A percentile compares a stretch with the other conserved stretches of the same genome.
Evolutionary conservation across 2,329 filamentous ascomycete genomes (phyloP).

Genomic region (Albophoma yamanashiensis): DNA sequence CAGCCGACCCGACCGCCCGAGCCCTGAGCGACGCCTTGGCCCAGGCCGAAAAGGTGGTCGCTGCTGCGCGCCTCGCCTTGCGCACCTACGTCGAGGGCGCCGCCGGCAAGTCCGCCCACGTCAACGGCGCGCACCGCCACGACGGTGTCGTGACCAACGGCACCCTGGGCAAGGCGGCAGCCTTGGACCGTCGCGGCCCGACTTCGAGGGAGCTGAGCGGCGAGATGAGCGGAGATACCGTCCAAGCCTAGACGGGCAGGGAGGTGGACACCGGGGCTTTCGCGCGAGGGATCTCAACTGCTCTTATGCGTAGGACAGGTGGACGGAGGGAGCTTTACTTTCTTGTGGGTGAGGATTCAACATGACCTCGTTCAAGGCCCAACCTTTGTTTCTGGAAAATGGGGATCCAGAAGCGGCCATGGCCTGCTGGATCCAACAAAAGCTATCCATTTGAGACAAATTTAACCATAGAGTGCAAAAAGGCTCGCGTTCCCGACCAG

Average conservation of each 20-base stretch:
- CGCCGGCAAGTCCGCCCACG: neutral
- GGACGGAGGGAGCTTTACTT: neutral
- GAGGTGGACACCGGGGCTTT: neutral
- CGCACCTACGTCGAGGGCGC: slow-evolving; percentile 21
- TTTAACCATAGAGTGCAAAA: neutral
- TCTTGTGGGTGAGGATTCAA: slow-evolving; percentile 6
- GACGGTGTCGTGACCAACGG: slow-evolving; percentile 2
- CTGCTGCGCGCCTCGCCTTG: slow-evolving; percentile 32
- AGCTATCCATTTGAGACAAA: neutral
- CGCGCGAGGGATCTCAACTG: slow-evolving; percentile 1
- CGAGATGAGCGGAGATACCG: slow-evolving; percentile 53
- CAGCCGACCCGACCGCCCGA: slow-evolving; percentile 26
- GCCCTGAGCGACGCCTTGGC: slow-evolving; percentile 31
- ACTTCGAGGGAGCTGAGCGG: slow-evolving; percentile 46
- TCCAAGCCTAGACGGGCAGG: slow-evolving; percentile 10
- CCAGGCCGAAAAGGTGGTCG: slow-evolving; percentile 36
- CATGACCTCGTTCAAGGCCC: neutral
- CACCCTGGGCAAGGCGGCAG: slow-evolving; percentile 4
- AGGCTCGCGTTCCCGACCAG: neutral
- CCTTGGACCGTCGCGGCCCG: slow-evolving; percentile 28
- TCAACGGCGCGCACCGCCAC: slow-evolving; percentile 8
- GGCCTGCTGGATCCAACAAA: neutral
- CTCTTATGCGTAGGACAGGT: slow-evolving; percentile 1
- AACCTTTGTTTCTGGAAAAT: neutral
- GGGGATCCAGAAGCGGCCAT: neutral